Conservation (phyloP, 2,329 filamentous ascomycete species). For the Sporothrix globosa region DNA sequence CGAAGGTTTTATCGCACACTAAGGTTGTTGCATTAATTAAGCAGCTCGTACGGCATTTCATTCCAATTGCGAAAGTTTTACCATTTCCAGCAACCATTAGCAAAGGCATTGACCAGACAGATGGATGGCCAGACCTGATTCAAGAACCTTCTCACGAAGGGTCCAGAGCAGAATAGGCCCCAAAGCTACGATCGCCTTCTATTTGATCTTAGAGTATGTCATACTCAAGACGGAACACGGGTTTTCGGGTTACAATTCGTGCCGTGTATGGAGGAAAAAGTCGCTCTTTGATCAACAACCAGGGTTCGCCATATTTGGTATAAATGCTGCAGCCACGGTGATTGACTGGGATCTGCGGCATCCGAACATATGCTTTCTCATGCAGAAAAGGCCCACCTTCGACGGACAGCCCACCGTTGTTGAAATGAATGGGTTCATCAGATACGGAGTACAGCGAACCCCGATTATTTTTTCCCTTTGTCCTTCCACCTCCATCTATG, state of each 20-base stretch:
- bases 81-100: background rate
- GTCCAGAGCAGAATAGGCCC: background rate
- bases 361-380: background rate
- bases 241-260: background rate
- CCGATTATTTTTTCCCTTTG: too few relatives aligned
- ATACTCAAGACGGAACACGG: conserved; percentile 5
- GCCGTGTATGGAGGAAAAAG: background rate
- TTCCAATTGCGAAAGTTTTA: background rate
- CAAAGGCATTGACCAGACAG: background rate
- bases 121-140: background rate
- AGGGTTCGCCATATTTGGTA: conserved; percentile 13
- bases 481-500: too few relatives aligned
- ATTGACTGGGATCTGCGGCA: conserved; percentile 28
- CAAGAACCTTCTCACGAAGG: conserved; percentile 6
- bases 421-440: background rate
- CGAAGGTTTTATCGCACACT: background rate
- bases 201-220: background rate
- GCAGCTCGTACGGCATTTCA: background rate
- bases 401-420: background rate
- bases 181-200: background rate
- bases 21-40: background rate
- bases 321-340: conserved; percentile 1
- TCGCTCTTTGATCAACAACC: background rate
- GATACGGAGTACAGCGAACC: background rate
- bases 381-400: background rate